Base-by-base conservation (phyloP, 1,139 yeast species). In the Suhomyces terraborum region DNA sequence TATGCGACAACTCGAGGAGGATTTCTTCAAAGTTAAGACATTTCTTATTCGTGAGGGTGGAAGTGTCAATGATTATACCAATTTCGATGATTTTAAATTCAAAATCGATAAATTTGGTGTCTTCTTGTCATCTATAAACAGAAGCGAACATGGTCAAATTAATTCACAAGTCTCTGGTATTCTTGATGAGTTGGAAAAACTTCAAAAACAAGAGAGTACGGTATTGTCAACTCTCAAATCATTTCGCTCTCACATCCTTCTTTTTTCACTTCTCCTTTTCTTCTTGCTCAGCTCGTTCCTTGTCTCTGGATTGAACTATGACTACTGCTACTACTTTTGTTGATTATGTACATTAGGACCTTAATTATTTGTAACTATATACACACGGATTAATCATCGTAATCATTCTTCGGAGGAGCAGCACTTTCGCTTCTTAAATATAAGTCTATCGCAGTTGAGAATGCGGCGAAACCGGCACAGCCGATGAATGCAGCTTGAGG, bases 401-500 rank as follows among this genome's bases (percentile, higher is more conserved):
- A 94, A 66, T 93, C 98, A 56, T 87, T 84, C 37, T 73, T 61
- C 19, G 98, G 97, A 28, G 98, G 98, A 42, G 80, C 80, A 6
- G 85, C 84, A 55, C 86, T 78, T 54, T 93, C 98, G 54, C 88
- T 81, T 56, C 91, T 78, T 82, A 93, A 76, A 58, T 93, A 93
- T 54, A 88, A 66, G 61, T 93, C 98, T 49, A 93, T 85, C 7
- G 98, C 98, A 8, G 95, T 83, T 43, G 95, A 85, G 62, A 93
- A 93, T 4, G 95, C 96, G 12, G 98, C 98, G 70, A 93, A 93
- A 10, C 98, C 98, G 23, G 95, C 97, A 72, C 98, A 93, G 1
- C 98, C 98, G 45, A 91, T 64, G 24, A 81, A 55, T 0, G 96
- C 95, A 22, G 96, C 95, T 56, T 84, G 91, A 1, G 98, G 98